phyloP scores from a whole-genome alignment of 495 filamentous ascomycete genomes.

The Podospora anserina region DNA sequence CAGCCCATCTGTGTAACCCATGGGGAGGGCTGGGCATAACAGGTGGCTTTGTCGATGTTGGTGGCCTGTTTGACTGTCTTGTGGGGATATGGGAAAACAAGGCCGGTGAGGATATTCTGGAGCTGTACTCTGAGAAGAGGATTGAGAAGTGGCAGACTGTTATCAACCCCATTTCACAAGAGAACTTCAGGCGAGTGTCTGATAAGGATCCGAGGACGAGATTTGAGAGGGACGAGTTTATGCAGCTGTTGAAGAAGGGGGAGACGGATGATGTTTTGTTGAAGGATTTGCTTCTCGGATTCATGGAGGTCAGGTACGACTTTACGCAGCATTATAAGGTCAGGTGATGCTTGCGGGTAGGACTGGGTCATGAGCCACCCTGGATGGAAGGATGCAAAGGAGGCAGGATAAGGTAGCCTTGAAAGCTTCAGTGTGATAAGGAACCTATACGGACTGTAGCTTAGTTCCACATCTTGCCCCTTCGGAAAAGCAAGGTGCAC shows the following conservation, averaged over 20 bases:
- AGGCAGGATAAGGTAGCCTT: too few species aligned
- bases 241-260: constrained; percentile 36
- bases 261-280: constrained; percentile 26
- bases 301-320: constrained; percentile 33
- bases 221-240: constrained; percentile 41
- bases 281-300: constrained; percentile 23
- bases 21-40: constrained; percentile 56
- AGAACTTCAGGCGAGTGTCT: constrained; percentile 39
- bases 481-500: too few species aligned
- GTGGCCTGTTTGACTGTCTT: constrained; percentile 49
- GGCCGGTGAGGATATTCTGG: constrained; percentile 49
- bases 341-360: neutral
- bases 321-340: constrained; percentile 40
- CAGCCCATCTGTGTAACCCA: constrained; percentile 52
- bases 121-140: constrained; percentile 49
- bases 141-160: constrained; percentile 45
- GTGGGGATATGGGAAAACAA: constrained; percentile 44
- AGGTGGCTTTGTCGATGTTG: constrained; percentile 52
- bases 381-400: too few species aligned
- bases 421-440: too few species aligned
- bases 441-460: too few species aligned
- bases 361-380: too few species aligned
- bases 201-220: constrained; percentile 34
- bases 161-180: constrained; percentile 48
- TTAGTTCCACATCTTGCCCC: too few species aligned